phyloP scores from a whole-genome alignment of 1,139 yeast species.

The Suhomyces guaymorum region DNA sequence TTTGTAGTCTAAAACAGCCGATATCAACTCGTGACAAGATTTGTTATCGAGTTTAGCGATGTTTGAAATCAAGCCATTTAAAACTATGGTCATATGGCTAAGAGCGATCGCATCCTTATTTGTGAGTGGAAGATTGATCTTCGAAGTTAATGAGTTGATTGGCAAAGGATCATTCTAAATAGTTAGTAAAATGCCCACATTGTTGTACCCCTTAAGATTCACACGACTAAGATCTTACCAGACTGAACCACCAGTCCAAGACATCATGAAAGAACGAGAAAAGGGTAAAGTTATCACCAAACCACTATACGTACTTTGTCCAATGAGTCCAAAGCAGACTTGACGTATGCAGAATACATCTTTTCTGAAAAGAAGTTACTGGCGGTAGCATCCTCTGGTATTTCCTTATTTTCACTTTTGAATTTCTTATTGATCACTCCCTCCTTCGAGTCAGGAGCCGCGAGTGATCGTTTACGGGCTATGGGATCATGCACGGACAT shows the following conservation, averaged over 20 bases:
- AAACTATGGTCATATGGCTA: conserved; percentile 36
- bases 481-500: conserved; percentile 22
- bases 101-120: conserved; percentile 40
- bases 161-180: conserved; percentile 38
- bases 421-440: conserved; percentile 13
- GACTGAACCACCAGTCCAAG: conserved; percentile 9
- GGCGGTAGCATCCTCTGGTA: conserved; percentile 11
- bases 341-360: conserved; percentile 64
- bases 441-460: conserved; percentile 13
- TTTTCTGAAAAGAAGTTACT: conserved; percentile 44
- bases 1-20: conserved; percentile 41
- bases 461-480: conserved; percentile 20
- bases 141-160: conserved; percentile 39
- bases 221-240: conserved; percentile 9
- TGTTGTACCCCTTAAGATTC: conserved; percentile 8
- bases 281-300: conserved; percentile 7
- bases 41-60: conserved; percentile 42
- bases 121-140: conserved; percentile 34
- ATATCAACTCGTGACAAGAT: conserved; percentile 33
- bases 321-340: conserved; percentile 68
- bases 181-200: conserved; percentile 23
- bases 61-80: conserved; percentile 37
- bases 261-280: conserved; percentile 7
- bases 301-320: conserved; percentile 53
- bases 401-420: conserved; percentile 12